Evolutionary conservation across 495 filamentous ascomycete species (phyloP), one percentile per base, ranked within the genome.

Genomic region (Arthonia radiata): DNA sequence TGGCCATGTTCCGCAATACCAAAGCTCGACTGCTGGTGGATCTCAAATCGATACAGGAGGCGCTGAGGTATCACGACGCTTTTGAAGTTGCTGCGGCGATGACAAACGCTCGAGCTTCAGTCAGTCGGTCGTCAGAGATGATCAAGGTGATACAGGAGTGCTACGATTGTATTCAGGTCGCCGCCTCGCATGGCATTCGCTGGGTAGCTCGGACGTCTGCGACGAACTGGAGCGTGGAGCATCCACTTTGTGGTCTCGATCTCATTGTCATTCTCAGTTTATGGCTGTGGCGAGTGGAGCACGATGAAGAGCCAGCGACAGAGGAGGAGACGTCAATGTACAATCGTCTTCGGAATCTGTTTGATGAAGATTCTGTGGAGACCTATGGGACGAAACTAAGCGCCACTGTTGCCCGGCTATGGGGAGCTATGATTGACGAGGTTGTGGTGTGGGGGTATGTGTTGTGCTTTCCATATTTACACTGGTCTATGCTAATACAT

Each of bases 141-240:
- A 76, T 90, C 56, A 89, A 89, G 51, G 81, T 97, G 39, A 89
- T 94, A 25, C 71, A 92, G 40, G 79, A 90, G 45, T 94, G 89
- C 50, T 93, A 83, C 49, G 78, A 93, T 49, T 94, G 82, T 56
- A 81, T 97, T 44, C 83, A 94, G 50, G 90, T 89, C 29, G 83
- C 86, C 4, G 86, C 89, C 23, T 48, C 76, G 28, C 79, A 90
- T 44, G 86, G 82, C 35, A 89, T 97, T 40, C 81, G 86, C 46
- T 94, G 86, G 86, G 83, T 97, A 25, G 86, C 89, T 4, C 67
- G 81, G 41, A 93, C 82, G 13, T 90, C 79, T 29, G 79, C 86
- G 26, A 90, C 86, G 28, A 94, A 97, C 56, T 97, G 86, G 86
- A 97, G 86, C 52, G 72, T 94, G 25, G 86, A 97, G 56, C 86